Conservation (phyloP, 768 basidiomycete species). For the Naganishia onofrii region DNA sequence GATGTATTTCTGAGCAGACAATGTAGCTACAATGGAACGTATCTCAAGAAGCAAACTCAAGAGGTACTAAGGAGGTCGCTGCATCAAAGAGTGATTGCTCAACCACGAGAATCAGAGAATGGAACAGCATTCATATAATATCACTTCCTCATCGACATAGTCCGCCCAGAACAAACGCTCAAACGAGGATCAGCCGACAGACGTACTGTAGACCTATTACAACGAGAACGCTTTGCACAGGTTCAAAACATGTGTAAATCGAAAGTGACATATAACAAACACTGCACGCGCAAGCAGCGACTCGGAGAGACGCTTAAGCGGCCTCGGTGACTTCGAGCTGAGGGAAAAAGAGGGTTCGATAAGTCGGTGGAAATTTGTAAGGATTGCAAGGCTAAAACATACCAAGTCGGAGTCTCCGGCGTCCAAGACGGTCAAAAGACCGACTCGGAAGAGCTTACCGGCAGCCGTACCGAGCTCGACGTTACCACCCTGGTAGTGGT, state of each 20-base stretch:
- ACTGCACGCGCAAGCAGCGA: background rate
- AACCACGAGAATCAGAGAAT: background rate
- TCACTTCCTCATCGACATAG: background rate
- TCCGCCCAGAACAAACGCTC: background rate
- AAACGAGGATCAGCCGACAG: background rate
- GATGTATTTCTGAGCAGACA: background rate
- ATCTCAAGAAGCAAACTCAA: no score
- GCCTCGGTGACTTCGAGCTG: constrained; percentile 25
- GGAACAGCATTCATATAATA: constrained; percentile 1
- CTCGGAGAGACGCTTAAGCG: constrained; percentile 10
- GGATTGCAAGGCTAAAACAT: constrained; percentile 32
- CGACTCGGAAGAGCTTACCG: constrained; percentile 98
- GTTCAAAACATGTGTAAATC: background rate
- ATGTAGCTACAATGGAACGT: background rate
- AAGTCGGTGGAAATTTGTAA: no score
- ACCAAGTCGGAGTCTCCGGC: constrained; percentile 90
- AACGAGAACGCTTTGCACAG: background rate
- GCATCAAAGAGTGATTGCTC: background rate
- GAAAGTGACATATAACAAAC: background rate
- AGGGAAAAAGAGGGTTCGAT: background rate
- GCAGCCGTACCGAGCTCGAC: constrained; percentile 98
- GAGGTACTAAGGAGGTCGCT: no score
- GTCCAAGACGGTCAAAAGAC: constrained; percentile 96
- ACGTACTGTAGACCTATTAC: constrained; percentile 7
- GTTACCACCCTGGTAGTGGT: constrained; percentile 96